phyloP scores from a whole-genome alignment of 768 basidiomycete genomes.

The Agaricus blazei region DNA sequence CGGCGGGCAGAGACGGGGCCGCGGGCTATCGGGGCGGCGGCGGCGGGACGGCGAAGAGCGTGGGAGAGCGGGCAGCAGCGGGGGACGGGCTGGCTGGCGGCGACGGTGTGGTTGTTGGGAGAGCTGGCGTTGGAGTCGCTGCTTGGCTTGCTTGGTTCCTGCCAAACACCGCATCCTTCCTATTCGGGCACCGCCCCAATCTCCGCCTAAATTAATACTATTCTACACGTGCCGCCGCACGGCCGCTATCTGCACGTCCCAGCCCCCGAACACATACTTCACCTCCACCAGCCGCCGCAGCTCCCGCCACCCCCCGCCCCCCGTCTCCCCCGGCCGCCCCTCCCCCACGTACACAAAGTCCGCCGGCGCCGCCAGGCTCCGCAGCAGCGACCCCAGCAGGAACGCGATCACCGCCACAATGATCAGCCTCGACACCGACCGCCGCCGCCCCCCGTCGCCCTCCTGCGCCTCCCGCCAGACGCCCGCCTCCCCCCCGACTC shows the following conservation, averaged over 20 bases:
- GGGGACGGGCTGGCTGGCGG: neutral
- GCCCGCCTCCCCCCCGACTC: constrained; percentile 27
- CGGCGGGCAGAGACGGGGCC: no score
- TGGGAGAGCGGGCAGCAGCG: neutral
- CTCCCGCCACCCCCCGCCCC: constrained; percentile 72
- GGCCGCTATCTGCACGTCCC: constrained; percentile 86
- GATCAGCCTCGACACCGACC: constrained; percentile 49
- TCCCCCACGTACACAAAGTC: constrained; percentile 84
- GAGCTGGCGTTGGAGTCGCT: constrained; percentile 8
- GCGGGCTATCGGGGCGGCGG: neutral
- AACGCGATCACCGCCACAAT: constrained; percentile 84
- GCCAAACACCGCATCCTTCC: constrained; percentile 11
- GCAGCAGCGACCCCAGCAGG: constrained; percentile 83
- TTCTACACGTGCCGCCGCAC: constrained; percentile 60
- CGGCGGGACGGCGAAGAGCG: neutral
- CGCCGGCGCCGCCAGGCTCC: constrained; percentile 83
- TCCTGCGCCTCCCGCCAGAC: constrained; percentile 10
- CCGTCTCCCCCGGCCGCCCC: constrained; percentile 50
- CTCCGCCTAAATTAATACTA: constrained; percentile 22
- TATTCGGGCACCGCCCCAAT: constrained; percentile 12
- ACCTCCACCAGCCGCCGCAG: constrained; percentile 77
- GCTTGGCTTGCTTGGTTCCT: constrained; percentile 10
- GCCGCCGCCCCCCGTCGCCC: constrained; percentile 7
- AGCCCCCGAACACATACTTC: constrained; percentile 76
- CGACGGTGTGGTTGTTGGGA: constrained; percentile 7